Conservation (phyloP, 2,329 filamentous ascomycete species). For the Clarireedia homoeocarpa region DNA sequence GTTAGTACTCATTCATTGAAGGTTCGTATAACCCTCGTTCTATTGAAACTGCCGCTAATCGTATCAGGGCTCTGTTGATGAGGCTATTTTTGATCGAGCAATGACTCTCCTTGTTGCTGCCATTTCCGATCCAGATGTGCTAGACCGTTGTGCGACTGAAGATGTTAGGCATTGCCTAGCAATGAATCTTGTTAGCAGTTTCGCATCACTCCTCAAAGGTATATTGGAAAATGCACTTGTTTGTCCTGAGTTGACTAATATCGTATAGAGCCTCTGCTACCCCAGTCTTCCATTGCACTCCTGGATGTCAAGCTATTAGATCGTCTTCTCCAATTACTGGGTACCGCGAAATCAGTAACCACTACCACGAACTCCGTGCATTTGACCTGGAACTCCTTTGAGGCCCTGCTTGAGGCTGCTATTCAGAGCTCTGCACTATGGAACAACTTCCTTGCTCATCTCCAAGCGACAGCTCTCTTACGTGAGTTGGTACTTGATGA, state of each 20-base stretch:
- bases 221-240: constrained; percentile 10
- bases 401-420: constrained; percentile 40
- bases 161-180: constrained; percentile 42
- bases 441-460: constrained; percentile 33
- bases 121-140: constrained; percentile 49
- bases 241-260: constrained; percentile 18
- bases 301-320: constrained; percentile 29
- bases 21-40: constrained; percentile 16
- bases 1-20: constrained; percentile 32
- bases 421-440: constrained; percentile 39
- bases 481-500: constrained; percentile 37
- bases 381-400: constrained; percentile 37
- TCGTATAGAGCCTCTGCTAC: constrained; percentile 30
- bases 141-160: constrained; percentile 37
- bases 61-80: constrained; percentile 21
- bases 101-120: constrained; percentile 51
- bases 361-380: constrained; percentile 23
- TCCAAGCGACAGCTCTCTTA: constrained; percentile 32
- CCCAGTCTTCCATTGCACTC: constrained; percentile 29
- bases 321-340: constrained; percentile 27
- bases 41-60: constrained; percentile 6
- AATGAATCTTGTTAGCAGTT: constrained; percentile 47
- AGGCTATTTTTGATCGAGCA: constrained; percentile 35
- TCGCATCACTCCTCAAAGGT: constrained; percentile 49
- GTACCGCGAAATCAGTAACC: constrained; percentile 16